These are phyloP conservation scores for Coniochaeta sp. DNA, from an alignment of 2,329 filamentous ascomycete species.

Conservation along the genomic window DNA sequence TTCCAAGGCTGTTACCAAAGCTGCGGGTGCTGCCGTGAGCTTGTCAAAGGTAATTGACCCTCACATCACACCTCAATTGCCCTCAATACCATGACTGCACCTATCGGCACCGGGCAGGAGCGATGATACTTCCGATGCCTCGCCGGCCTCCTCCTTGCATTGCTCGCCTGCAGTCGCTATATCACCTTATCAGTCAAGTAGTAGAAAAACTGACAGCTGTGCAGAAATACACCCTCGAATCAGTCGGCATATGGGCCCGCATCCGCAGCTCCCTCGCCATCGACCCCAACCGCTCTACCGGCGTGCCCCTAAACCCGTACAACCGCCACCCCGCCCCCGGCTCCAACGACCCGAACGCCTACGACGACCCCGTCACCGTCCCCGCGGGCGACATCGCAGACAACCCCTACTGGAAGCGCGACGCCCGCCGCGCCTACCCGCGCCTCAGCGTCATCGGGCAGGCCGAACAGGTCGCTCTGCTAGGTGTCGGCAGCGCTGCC, in stretches of 20 bases:
- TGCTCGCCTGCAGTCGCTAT: too few relatives aligned
- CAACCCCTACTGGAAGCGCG: slow-evolving; percentile 96
- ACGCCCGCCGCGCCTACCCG: slow-evolving; percentile 76
- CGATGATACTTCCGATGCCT: background rate
- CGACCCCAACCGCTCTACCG: slow-evolving; percentile 82
- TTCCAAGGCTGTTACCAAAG: slow-evolving; percentile 51
- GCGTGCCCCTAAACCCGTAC: slow-evolving; percentile 86
- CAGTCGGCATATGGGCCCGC: slow-evolving; percentile 77
- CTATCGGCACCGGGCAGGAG: background rate
- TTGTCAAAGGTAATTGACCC: slow-evolving; percentile 48
- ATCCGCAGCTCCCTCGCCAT: slow-evolving; percentile 73
- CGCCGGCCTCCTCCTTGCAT: background rate
- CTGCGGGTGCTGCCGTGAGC: slow-evolving; percentile 44
- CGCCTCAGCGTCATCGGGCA: slow-evolving; percentile 73
- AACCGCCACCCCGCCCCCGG: slow-evolving; percentile 84
- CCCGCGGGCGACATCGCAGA: slow-evolving; percentile 85
- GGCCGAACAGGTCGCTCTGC: slow-evolving; percentile 74
- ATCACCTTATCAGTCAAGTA: background rate
- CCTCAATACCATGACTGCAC: background rate
- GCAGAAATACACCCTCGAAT: slow-evolving; percentile 95
- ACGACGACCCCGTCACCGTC: slow-evolving; percentile 75
- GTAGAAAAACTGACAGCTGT: slow-evolving; percentile 4
- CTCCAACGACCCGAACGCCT: slow-evolving; percentile 58
- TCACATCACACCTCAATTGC: slow-evolving; percentile 10
- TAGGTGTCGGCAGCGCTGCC: slow-evolving; percentile 76